phyloP scores from a whole-genome alignment of 106 monocot species.

The Phalaenopsis aphrodite region DNA sequence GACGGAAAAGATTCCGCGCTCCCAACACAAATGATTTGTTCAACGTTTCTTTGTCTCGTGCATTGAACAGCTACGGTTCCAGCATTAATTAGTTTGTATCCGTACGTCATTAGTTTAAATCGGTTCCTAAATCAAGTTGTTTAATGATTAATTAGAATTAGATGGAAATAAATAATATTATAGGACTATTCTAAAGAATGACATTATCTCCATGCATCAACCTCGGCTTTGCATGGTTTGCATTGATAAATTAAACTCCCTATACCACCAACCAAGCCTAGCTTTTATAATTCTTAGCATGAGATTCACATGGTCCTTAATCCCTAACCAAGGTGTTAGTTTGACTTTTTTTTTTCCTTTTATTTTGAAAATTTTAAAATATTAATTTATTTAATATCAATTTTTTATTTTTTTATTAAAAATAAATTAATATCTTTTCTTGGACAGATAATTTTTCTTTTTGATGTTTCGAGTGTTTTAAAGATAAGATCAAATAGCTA shows the following conservation, averaged over 20 bases:
- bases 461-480: no score
- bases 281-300: background rate
- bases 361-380: no score
- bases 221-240: background rate
- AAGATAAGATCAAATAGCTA: no score
- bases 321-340: background rate
- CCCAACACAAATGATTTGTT: no score
- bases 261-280: background rate
- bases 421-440: no score
- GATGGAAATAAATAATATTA: background rate
- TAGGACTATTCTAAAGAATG: background rate
- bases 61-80: no score
- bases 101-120: background rate
- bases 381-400: no score
- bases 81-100: background rate
- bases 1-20: no score
- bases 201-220: background rate
- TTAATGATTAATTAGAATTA: background rate
- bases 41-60: no score
- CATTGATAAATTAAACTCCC: background rate
- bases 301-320: background rate
- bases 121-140: background rate
- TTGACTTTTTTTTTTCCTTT: no score
- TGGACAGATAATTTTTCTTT: no score
- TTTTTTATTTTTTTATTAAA: no score